Evolutionary conservation across 805 yeast species (phyloP), one percentile per base, ranked within the genome.

Genomic region (Candida hungchunana): DNA sequence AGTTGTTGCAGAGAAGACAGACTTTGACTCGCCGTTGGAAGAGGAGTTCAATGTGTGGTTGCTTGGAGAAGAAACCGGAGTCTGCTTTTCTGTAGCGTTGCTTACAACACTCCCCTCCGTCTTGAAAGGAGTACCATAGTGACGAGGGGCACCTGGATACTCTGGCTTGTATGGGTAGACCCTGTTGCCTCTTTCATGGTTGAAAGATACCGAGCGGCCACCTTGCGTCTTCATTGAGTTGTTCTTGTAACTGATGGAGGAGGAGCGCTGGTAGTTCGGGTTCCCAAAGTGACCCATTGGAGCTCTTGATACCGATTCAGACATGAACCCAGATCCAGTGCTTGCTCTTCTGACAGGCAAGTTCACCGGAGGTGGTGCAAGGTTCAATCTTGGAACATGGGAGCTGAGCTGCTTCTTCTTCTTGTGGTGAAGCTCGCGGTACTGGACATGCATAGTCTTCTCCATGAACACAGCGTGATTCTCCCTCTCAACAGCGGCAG

Each of bases 351-450:
- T 66, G 41, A 64, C 58, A 29, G 71, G 71, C 42, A 80, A 67
- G 50, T 79, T 79, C 24, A 84, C 78, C 3, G 94, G 94, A 5
- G 94, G 90, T 7, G 94, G 94, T 0, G 95, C 94, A 38, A 83
- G 65, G 28, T 67, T 70, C 41, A 78, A 55, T 35, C 59, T 62
- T 29, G 71, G 68, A 4, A 45, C 58, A 34, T 56, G 40, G 13
- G 19, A 7, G 22, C 10, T 14, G 41, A 40, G 43, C 35, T 25
- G 16, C 7, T 48, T 44, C n/a, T 44, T 34, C 39, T 47, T 49
- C 31, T 46, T 50, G 34, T 50, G 51, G 42, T 69, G 66, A 50
- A 77, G 59, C 55, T 83, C 93, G 39, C 84, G 73, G 55, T 81
- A 84, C 58, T 85, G 94, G 31, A 87, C 96, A 57, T 83, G 93